Conservation (phyloP, 1,139 yeast species). For the Blastobotrys arbuscula region DNA sequence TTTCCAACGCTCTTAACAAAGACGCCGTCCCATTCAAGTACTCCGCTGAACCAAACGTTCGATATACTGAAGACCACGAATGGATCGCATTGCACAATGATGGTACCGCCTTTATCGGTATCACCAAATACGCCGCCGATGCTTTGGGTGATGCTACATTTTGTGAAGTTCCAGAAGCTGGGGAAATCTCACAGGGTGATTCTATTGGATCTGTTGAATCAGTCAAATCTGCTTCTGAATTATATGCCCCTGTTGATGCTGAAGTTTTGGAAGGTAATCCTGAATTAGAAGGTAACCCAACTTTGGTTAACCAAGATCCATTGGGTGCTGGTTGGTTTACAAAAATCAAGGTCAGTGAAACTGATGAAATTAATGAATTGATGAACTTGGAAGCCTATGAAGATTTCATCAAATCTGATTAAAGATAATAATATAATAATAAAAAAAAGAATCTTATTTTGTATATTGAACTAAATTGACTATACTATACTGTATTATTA, state of each 20-base stretch:
- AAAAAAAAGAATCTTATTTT: neutral
- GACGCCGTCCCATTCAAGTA: conserved; percentile 50
- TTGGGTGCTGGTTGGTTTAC: conserved; percentile 94
- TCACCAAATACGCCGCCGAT: conserved; percentile 92
- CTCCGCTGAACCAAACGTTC: conserved; percentile 40
- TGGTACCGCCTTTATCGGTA: conserved; percentile 73
- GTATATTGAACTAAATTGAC: neutral
- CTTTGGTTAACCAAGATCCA: conserved; percentile 79
- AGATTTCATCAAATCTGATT: conserved; percentile 33
- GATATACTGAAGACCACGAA: conserved; percentile 88
- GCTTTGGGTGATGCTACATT: conserved; percentile 98
- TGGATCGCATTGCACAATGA: conserved; percentile 88
- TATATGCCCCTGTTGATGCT: conserved; percentile 83
- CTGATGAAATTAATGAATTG: conserved; percentile 40
- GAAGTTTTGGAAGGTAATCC: conserved; percentile 69
- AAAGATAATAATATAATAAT: too few species aligned
- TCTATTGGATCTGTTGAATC: conserved; percentile 89
- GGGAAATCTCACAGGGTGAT: conserved; percentile 69
- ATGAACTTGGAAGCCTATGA: conserved; percentile 59
- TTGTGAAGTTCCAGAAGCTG: conserved; percentile 82
- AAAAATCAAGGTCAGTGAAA: conserved; percentile 53
- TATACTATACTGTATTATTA: too few species aligned
- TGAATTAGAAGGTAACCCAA: conserved; percentile 62
- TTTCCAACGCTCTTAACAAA: conserved; percentile 45
- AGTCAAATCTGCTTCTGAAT: conserved; percentile 91